A percentile compares a stretch with the other conserved stretches of the same genome.
Conservation (phyloP, 2,329 filamentous ascomycete species). For the Monosporascus sp. region DNA sequence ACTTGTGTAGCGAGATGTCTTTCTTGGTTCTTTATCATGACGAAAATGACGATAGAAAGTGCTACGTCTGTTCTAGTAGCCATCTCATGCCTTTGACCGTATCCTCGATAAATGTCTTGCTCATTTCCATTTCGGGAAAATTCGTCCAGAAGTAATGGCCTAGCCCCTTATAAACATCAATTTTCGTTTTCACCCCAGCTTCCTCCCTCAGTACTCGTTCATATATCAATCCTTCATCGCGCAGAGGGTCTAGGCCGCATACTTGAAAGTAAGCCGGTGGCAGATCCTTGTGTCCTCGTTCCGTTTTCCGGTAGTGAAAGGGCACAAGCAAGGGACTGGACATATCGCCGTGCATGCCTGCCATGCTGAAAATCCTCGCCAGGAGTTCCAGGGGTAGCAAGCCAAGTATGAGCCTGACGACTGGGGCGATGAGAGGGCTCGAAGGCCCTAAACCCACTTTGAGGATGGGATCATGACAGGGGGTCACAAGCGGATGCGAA, state of each 20-base stretch:
- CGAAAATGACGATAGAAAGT: too few species aligned
- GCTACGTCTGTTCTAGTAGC: slow-evolving; percentile 15
- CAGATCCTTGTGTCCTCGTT: slow-evolving; percentile 24
- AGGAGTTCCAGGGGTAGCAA: too few species aligned
- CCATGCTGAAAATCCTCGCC: too few species aligned
- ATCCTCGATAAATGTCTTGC: slow-evolving; percentile 20
- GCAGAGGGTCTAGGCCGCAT: slow-evolving; percentile 41
- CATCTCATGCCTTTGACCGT: slow-evolving; percentile 18
- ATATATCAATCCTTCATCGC: slow-evolving; percentile 50
- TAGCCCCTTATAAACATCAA: slow-evolving; percentile 28
- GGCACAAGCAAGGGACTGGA: slow-evolving; percentile 14
- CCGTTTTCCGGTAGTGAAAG: slow-evolving; percentile 12
- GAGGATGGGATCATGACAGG: slow-evolving; percentile 16
- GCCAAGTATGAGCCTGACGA: neutral
- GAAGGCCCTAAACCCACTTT: slow-evolving; percentile 1
- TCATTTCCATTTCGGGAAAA: slow-evolving; percentile 16
- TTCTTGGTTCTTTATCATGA: too few species aligned
- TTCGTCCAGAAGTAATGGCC: slow-evolving; percentile 25
- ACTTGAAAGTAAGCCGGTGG: slow-evolving; percentile 45
- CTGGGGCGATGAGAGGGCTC: neutral
- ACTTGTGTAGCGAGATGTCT: too few species aligned
- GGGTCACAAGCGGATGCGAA: slow-evolving; percentile 18
- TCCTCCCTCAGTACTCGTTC: slow-evolving; percentile 40
- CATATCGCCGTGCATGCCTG: slow-evolving; percentile 4
- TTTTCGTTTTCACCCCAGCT: slow-evolving; percentile 32